These are phyloP conservation scores for Candida mattraensis DNA, from an alignment of 805 yeast genomes.

Conservation along the genomic window DNA sequence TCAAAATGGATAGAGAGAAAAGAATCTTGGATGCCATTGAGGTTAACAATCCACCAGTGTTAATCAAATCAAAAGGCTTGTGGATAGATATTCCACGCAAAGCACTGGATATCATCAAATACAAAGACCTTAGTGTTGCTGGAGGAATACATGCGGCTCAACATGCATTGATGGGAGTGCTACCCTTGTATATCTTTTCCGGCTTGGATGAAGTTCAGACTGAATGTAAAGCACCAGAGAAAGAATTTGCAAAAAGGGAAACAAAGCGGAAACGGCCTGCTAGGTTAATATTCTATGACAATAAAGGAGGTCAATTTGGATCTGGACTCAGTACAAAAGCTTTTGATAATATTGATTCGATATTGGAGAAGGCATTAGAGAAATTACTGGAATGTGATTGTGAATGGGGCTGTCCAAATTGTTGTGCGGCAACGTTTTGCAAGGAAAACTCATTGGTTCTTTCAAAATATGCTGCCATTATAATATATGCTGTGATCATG, in stretches of 20 bases:
- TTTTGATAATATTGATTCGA: constrained; percentile 71
- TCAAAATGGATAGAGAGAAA: constrained; percentile 74
- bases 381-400: constrained; percentile 68
- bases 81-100: constrained; percentile 84
- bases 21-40: constrained; percentile 92
- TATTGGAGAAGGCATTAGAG: constrained; percentile 58
- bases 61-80: constrained; percentile 70
- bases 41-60: constrained; percentile 83
- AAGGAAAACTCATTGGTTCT: constrained; percentile 78
- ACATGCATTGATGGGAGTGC: constrained; percentile 78
- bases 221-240: constrained; percentile 97
- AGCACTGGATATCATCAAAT: constrained; percentile 58
- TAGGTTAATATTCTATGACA: constrained; percentile 78
- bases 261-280: constrained; percentile 80
- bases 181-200: constrained; percentile 72
- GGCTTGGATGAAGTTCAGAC: constrained; percentile 80
- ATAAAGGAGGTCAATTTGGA: constrained; percentile 77
- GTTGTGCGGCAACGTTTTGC: constrained; percentile 83
- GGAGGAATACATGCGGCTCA: constrained; percentile 98
- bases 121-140: constrained; percentile 65
- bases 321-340: constrained; percentile 79
- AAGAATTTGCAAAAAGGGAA: constrained; percentile 82
- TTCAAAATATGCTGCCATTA: constrained; percentile 81
- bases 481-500: constrained; percentile 62
- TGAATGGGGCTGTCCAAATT: constrained; percentile 71